Percentiles rank a stretch among this genome's conserved stretches.
phyloP scores from a whole-genome alignment of 352 stramenopile species.

The Pythium plurisporium region DNA sequence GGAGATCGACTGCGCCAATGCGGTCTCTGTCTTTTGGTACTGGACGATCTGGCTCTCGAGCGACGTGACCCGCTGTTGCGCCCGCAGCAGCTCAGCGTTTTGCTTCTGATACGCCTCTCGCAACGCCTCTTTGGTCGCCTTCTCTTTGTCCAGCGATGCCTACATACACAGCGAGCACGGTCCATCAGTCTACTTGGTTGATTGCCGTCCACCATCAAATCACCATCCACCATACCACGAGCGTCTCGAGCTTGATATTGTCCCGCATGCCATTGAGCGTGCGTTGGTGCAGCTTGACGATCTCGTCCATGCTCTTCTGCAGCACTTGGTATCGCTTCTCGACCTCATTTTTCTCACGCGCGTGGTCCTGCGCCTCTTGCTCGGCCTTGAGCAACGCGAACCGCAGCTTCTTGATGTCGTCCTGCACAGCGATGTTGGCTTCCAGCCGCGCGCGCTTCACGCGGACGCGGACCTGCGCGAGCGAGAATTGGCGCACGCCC shows the following conservation, averaged over 20 bases:
- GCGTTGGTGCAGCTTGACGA: constrained; percentile 47
- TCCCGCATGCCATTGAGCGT: constrained; percentile 46
- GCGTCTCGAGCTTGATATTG: constrained; percentile 38
- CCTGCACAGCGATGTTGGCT: constrained; percentile 44
- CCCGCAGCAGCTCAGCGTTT: constrained; percentile 33
- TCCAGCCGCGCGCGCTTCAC: constrained; percentile 54
- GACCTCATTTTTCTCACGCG: constrained; percentile 20
- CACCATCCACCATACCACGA: constrained; percentile 33
- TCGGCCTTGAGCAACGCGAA: constrained; percentile 44
- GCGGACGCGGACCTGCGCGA: constrained; percentile 44
- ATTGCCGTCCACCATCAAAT: too few species aligned
- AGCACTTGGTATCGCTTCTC: constrained; percentile 28
- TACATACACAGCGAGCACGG: constrained; percentile 1
- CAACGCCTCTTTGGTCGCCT: constrained; percentile 35
- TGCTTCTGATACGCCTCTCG: constrained; percentile 35
- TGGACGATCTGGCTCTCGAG: constrained; percentile 43
- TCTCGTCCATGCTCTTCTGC: constrained; percentile 33
- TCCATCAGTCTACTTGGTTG: too few species aligned
- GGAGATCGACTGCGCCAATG: constrained; percentile 58
- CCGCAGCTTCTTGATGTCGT: constrained; percentile 34
- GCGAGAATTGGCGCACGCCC: constrained; percentile 32
- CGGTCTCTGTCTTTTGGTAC: constrained; percentile 77
- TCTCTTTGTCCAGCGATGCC: constrained; percentile 53
- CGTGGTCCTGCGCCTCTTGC: constrained; percentile 16
- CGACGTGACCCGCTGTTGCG: constrained; percentile 40